phyloP scores from a whole-genome alignment of 2,329 filamentous ascomycete species.

The Fusarium papillatum region DNA sequence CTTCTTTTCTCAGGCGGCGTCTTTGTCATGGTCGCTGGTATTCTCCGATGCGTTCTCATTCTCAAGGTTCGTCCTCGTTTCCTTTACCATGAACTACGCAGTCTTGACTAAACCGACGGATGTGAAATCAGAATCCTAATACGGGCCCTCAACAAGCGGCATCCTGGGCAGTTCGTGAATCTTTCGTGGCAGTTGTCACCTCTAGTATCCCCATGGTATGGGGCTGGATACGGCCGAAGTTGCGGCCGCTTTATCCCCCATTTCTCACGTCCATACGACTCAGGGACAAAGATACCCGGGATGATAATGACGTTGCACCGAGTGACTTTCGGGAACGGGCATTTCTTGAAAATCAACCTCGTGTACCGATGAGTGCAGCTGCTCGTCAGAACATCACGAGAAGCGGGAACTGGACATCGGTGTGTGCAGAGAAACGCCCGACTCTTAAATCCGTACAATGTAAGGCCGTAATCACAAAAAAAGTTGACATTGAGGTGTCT shows the following conservation, averaged over 20 bases:
- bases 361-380: not conserved
- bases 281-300: not conserved
- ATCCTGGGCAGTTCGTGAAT: conserved; percentile 51
- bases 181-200: conserved; percentile 51
- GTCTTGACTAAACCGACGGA: not conserved
- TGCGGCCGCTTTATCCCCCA: not conserved
- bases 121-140: conserved; percentile 45
- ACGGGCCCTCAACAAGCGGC: conserved; percentile 49
- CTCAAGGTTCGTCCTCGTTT: conserved; percentile 36
- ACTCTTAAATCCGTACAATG: not conserved
- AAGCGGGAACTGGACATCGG: not conserved
- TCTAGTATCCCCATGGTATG: conserved; percentile 48
- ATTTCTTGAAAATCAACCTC: not conserved
- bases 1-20: conserved; percentile 59
- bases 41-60: conserved; percentile 50
- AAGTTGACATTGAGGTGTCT: not conserved
- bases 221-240: conserved; percentile 25
- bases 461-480: not conserved
- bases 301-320: not conserved
- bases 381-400: not conserved
- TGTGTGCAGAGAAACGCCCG: not conserved
- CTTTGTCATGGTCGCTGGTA: conserved; percentile 51
- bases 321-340: not conserved
- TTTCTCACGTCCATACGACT: not conserved
- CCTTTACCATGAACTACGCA: not conserved